Base-by-base conservation (phyloP, 176 grass and related monocot species). In the Carex cristatella region DNA sequence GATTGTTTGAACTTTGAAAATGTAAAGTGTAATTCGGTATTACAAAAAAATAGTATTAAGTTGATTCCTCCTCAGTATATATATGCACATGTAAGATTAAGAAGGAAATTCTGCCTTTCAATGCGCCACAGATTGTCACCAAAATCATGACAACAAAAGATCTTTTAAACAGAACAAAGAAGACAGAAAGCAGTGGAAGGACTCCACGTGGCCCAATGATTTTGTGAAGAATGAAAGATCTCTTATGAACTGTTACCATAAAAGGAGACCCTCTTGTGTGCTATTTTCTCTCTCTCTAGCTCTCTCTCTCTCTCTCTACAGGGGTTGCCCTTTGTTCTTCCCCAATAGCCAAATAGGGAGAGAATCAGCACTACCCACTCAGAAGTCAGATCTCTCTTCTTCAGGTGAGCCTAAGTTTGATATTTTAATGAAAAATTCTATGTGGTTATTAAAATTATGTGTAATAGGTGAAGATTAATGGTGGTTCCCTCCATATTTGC, bases 261-360 rank as follows among this genome's bases (percentile, higher is more conserved):
- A 55, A 77, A 77, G 73, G 73, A 77, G 48, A 77, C 73, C 73
- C 49, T 56, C 71, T 27, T 28, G 46, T 70, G 32, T 42, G 32
- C 67, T 13, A 16, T n/a, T 70, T 1, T 38, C 3, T 9, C 12
- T 3, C 2, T 37, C 11, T 37, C 4, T 67, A 11, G 14, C 64
- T 14, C 64, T 5, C 42, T 8, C 42, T 44, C 42, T 14, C 27
- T 31, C 60, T 65, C 1, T 67, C 4, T 13, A 70, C 40, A 48
- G 35, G 18, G 48, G 38, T 56, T 32, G 27, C 10, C 27, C 40
- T 73, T 77, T 32, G 46, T 77, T 77, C 73, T 55, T 77, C 73
- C 73, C 73, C 73, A 23, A 23, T 23, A 23, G 23, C 23, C 23
- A 77, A 77, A 77, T 77, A 56, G 27, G n/a, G 7, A 62, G 60